Evolutionary conservation across 768 basidiomycete species (phyloP).

Genomic region (Termitomyces sp.): DNA sequence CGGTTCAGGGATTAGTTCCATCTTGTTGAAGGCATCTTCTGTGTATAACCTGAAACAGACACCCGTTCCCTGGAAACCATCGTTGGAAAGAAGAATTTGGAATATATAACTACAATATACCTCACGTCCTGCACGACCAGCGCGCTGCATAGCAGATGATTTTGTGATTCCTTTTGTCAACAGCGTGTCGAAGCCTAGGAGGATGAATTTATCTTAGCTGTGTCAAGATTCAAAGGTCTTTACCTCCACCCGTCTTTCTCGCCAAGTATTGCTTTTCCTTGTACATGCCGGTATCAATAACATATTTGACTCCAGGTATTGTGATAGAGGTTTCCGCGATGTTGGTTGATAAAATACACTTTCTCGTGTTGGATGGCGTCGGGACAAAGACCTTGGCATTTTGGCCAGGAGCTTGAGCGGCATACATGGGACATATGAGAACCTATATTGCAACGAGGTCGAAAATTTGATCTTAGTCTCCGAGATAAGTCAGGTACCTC

Average conservation of each 20-base stretch:
- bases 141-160: conserved; percentile 90
- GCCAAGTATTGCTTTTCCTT: conserved; percentile 91
- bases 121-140: conserved; percentile 96
- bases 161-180: conserved; percentile 81
- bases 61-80: conserved; percentile 60
- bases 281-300: conserved; percentile 94
- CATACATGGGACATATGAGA: conserved; percentile 78
- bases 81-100: neutral
- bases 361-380: conserved; percentile 67
- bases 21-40: conserved; percentile 66
- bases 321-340: conserved; percentile 98
- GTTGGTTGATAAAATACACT: conserved; percentile 95
- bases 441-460: conserved; percentile 44
- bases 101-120: conserved; percentile 32
- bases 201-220: neutral
- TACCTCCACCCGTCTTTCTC: conserved; percentile 66
- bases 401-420: conserved; percentile 74
- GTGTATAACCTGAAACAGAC: conserved; percentile 93
- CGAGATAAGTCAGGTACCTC: conserved; percentile 37
- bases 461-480: neutral
- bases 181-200: conserved; percentile 82
- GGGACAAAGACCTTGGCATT: conserved; percentile 78
- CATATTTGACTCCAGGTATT: conserved; percentile 92
- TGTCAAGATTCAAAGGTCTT: neutral
- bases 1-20: conserved; percentile 71